Conservation (phyloP, 2,329 filamentous ascomycete genomes). For the Exophiala sideris region DNA sequence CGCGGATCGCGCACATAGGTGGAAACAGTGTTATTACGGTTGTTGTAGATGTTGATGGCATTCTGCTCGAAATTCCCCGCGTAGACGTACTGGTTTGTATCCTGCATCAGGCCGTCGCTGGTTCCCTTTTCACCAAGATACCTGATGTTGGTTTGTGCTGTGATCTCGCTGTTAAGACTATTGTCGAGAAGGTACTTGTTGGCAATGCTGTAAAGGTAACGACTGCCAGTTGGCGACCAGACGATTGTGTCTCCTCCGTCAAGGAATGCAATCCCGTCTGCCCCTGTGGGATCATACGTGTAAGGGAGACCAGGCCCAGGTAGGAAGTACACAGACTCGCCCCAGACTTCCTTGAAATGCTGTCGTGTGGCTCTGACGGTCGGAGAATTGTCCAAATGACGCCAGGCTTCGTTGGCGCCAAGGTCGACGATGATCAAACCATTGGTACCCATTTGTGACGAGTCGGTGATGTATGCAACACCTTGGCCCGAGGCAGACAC, state of each 20-base stretch:
- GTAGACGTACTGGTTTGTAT: conserved; percentile 50
- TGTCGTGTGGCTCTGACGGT: conserved; percentile 43
- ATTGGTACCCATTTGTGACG: conserved; percentile 46
- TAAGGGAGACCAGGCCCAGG: conserved; percentile 35
- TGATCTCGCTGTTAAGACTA: conserved; percentile 39
- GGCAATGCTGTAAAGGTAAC: conserved; percentile 46
- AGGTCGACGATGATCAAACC: conserved; percentile 52
- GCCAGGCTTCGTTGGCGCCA: conserved; percentile 47
- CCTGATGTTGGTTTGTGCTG: conserved; percentile 42
- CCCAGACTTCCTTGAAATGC: conserved; percentile 50
- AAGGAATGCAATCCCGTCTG: conserved; percentile 51
- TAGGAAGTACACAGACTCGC: conserved; percentile 45
- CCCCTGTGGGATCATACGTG: conserved; percentile 42
- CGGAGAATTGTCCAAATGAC: conserved; percentile 45
- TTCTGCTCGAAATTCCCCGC: conserved; percentile 51
- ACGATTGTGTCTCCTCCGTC: conserved; percentile 48
- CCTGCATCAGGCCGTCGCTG: conserved; percentile 52
- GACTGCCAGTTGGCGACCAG: conserved; percentile 44
- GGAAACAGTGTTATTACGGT: conserved; percentile 42
- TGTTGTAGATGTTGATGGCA: conserved; percentile 46
- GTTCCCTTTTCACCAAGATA: conserved; percentile 48
- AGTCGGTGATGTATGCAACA: conserved; percentile 54
- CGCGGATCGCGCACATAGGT: conserved; percentile 46
- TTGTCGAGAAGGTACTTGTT: conserved; percentile 43
- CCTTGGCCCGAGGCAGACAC: conserved; percentile 39